phyloP scores from a whole-genome alignment of 495 filamentous ascomycete genomes.

The Schizothecium vesticola region DNA sequence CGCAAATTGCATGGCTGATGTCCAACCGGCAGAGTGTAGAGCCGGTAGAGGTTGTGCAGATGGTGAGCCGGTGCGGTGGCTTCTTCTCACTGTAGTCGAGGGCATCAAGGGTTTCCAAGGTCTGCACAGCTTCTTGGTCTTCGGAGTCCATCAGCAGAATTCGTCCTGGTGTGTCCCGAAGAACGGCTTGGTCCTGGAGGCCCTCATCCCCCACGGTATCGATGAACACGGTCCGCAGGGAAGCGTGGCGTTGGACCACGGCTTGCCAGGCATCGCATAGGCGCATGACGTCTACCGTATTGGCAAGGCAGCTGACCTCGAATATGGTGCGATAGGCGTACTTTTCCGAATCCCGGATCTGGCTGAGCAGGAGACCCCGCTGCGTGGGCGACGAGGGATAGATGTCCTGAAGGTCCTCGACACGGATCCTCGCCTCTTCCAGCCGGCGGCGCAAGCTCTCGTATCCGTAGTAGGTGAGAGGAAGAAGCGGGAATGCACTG shows the following conservation, averaged over 20 bases:
- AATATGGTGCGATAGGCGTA: conserved; percentile 52
- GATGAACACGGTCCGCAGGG: conserved; percentile 30
- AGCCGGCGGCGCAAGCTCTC: conserved; percentile 38
- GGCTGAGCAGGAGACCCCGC: conserved; percentile 37
- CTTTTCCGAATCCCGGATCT: conserved; percentile 45
- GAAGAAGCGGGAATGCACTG: conserved; percentile 51
- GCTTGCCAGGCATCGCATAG: conserved; percentile 20
- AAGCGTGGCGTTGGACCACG: conserved; percentile 32
- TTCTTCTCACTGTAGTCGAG: conserved; percentile 16
- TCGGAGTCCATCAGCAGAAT: conserved; percentile 40
- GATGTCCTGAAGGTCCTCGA: conserved; percentile 33
- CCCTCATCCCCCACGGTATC: conserved; percentile 28
- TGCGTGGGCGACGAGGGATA: conserved; percentile 45
- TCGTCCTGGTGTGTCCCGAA: conserved; percentile 25
- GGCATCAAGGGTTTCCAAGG: not conserved
- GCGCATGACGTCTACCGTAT: not conserved
- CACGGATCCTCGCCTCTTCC: conserved; percentile 31
- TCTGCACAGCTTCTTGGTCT: conserved; percentile 24
- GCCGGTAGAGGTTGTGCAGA: conserved; percentile 16
- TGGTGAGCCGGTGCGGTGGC: conserved; percentile 43
- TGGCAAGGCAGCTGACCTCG: conserved; percentile 28
- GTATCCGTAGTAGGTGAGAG: conserved; percentile 46
- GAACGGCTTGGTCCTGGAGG: conserved; percentile 20
- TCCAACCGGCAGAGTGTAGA: conserved; percentile 46
- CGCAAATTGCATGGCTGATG: conserved; percentile 36